These are phyloP conservation scores for Leccinum fuscescens DNA, from an alignment of 1,284 basidiomycete genomes.

Conservation along the genomic window DNA sequence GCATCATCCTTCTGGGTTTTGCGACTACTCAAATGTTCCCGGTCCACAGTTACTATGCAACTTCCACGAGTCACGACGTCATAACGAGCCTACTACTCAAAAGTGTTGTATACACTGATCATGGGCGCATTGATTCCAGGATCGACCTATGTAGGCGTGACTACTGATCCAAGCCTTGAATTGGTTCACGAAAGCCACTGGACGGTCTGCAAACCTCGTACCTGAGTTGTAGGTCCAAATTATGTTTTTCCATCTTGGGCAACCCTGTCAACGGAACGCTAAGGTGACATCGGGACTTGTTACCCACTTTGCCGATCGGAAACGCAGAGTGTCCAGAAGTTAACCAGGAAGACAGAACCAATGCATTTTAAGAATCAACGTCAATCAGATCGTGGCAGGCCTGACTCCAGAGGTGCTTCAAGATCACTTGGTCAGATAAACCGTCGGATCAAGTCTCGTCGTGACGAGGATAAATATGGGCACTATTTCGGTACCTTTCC, in stretches of 20 bases:
- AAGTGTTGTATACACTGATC: background rate
- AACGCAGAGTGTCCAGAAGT: slow-evolving; percentile 1
- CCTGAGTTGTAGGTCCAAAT: background rate
- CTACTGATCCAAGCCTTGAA: background rate
- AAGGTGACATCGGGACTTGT: background rate
- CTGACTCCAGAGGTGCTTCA: slow-evolving; percentile 44
- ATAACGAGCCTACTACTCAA: background rate
- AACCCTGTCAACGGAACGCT: background rate
- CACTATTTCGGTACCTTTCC: slow-evolving; percentile 57
- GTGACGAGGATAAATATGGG: slow-evolving; percentile 51
- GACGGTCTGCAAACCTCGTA: background rate
- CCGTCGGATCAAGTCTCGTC: slow-evolving; percentile 46
- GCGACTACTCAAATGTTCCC: background rate
- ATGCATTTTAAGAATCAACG: background rate
- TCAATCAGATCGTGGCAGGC: slow-evolving; percentile 36
- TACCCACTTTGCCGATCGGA: background rate
- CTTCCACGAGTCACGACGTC: background rate
- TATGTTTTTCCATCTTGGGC: slow-evolving; percentile 2
- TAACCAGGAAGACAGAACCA: background rate
- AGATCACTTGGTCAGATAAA: slow-evolving; percentile 50
- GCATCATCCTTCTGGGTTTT: background rate
- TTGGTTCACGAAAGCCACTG: background rate
- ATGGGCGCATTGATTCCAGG: too few relatives aligned
- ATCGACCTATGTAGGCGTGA: background rate
- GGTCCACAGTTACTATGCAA: background rate